phyloP scores from a whole-genome alignment of 2,329 filamentous ascomycete species.

The Akanthomyces lecanii region DNA sequence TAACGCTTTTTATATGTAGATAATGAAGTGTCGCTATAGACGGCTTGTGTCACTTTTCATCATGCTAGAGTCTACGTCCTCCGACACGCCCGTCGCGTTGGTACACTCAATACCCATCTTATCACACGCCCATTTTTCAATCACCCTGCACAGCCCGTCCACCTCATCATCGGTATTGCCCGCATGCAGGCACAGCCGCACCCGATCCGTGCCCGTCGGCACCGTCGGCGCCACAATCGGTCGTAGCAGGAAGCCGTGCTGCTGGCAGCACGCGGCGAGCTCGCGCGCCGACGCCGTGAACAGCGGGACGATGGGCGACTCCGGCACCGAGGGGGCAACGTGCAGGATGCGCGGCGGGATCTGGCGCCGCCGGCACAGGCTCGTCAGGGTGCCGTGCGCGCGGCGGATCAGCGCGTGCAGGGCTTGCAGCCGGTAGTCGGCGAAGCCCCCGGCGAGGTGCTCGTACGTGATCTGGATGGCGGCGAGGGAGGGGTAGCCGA shows the following conservation, averaged over 20 bases:
- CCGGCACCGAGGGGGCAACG: slow-evolving; percentile 34
- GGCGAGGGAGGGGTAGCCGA: slow-evolving; percentile 57
- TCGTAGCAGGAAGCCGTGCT: slow-evolving; percentile 54
- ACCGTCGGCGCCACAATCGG: slow-evolving; percentile 68
- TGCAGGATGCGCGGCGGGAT: slow-evolving; percentile 29
- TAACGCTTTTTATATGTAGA: not conserved
- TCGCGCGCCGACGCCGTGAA: slow-evolving; percentile 54
- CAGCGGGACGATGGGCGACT: slow-evolving; percentile 62
- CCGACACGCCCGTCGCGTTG: not conserved
- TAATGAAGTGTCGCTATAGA: not conserved
- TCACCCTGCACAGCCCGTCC: slow-evolving; percentile 44
- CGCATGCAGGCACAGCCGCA: slow-evolving; percentile 65
- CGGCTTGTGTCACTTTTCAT: not conserved
- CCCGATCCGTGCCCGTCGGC: slow-evolving; percentile 56
- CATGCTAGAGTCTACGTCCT: not conserved
- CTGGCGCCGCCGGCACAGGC: slow-evolving; percentile 26
- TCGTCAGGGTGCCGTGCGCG: slow-evolving; percentile 43
- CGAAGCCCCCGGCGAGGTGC: slow-evolving; percentile 48
- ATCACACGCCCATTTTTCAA: slow-evolving; percentile 44
- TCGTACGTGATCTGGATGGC: slow-evolving; percentile 56
- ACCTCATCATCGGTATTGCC: slow-evolving; percentile 58
- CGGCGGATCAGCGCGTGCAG: slow-evolving; percentile 32
- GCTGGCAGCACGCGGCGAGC: slow-evolving; percentile 57
- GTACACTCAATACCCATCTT: slow-evolving; percentile 1
- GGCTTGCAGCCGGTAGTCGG: slow-evolving; percentile 30